Conservation (phyloP, 331 rosid species). For the Spiraea crenata region DNA sequence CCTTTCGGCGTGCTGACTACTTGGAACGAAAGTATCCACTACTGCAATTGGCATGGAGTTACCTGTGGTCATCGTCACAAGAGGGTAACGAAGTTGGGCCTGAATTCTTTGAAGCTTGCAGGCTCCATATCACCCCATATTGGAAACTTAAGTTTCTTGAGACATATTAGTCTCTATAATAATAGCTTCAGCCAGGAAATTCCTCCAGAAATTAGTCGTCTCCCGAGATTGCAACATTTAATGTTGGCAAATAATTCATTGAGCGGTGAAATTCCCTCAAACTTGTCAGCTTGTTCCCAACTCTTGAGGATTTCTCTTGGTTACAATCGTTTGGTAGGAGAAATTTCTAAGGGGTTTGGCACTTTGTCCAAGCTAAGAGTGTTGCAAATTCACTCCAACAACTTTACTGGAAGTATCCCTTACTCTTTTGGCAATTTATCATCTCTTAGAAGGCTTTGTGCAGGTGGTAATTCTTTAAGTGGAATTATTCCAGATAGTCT, state of each 20-base stretch:
- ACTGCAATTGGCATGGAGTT: neutral
- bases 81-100: neutral
- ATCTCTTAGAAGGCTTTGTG: rapidly evolving
- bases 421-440: neutral
- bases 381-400: rapidly evolving
- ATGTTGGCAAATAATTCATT: neutral
- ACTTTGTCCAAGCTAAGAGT: neutral
- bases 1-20: neutral
- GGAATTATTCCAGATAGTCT: neutral
- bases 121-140: slow-evolving; percentile 4
- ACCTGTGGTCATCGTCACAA: neutral
- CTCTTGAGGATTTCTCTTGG: rapidly evolving
- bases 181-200: neutral
- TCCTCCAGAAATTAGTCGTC: neutral
- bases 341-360: neutral
- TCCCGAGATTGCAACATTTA: neutral
- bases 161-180: neutral
- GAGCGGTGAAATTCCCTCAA: neutral
- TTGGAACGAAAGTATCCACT: slow-evolving; percentile 3
- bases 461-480: rapidly evolving
- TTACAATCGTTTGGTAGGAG: neutral
- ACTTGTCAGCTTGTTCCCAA: neutral
- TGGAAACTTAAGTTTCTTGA: slow-evolving; percentile 2
- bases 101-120: neutral
- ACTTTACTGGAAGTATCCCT: neutral